These are phyloP conservation scores for Karstenula rhodostoma DNA, from an alignment of 2,329 filamentous ascomycete genomes.

Conservation along the genomic window DNA sequence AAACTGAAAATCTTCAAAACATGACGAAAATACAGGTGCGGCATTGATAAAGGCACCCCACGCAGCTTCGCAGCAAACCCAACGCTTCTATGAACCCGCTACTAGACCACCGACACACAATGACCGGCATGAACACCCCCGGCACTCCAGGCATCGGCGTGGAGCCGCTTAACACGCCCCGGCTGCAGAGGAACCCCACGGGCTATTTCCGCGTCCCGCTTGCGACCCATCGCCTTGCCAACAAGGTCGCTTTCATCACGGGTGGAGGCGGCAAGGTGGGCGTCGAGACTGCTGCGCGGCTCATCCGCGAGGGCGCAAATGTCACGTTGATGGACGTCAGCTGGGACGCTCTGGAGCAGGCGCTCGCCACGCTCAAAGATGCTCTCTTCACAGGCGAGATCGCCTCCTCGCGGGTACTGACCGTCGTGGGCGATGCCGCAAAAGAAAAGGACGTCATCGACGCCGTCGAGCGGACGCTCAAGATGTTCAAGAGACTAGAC, in stretches of 20 bases:
- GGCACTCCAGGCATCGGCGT: slow-evolving; percentile 11
- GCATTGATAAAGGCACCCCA: slow-evolving; percentile 7
- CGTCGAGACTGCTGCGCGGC: slow-evolving; percentile 46
- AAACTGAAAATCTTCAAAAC: slow-evolving; percentile 11
- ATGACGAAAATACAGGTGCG: slow-evolving; percentile 7
- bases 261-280: slow-evolving; percentile 44
- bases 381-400: slow-evolving; percentile 37
- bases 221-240: slow-evolving; percentile 40
- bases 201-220: slow-evolving; percentile 32
- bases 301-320: slow-evolving; percentile 49
- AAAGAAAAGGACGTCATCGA: slow-evolving; percentile 40
- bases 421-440: slow-evolving; percentile 47
- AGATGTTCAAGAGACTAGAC: slow-evolving; percentile 39
- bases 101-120: not conserved
- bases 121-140: slow-evolving; percentile 6
- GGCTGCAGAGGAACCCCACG: slow-evolving; percentile 22
- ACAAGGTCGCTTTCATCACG: slow-evolving; percentile 45
- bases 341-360: slow-evolving; percentile 34
- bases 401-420: slow-evolving; percentile 37
- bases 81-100: not conserved
- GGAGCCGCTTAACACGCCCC: slow-evolving; percentile 34
- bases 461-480: slow-evolving; percentile 32
- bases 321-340: slow-evolving; percentile 49
- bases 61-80: not conserved
- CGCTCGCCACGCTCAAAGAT: slow-evolving; percentile 37